These are phyloP conservation scores for Bromus sterilis DNA, from an alignment of 176 grass and related monocot genomes.

Conservation along the genomic window DNA sequence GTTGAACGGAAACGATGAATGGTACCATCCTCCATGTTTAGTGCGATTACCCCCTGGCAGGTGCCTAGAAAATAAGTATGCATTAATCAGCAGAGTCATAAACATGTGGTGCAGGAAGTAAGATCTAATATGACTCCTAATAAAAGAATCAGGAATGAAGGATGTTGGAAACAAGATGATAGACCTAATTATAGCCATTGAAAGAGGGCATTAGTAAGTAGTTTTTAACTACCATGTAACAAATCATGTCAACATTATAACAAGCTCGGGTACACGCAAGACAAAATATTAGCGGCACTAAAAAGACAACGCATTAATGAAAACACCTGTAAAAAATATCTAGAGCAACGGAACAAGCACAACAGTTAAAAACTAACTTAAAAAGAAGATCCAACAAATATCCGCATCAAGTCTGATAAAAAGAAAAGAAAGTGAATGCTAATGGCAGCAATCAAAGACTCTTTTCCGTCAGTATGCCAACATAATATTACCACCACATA, in stretches of 20 bases:
- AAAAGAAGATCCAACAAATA: not conserved
- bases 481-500: not conserved
- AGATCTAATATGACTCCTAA: not conserved
- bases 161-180: not conserved
- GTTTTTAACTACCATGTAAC: not conserved
- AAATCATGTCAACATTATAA: not conserved
- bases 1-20: conserved; percentile 63
- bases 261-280: not conserved
- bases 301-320: not conserved
- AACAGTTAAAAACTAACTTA: not conserved
- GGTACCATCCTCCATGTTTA: conserved; percentile 82
- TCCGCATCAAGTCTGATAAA: not conserved
- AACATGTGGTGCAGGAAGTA: not conserved
- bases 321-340: not conserved
- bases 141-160: not conserved
- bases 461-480: not conserved
- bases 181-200: not conserved
- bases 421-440: not conserved
- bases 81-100: conserved; percentile 14
- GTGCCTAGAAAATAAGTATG: conserved; percentile 28
- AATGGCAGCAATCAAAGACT: not conserved
- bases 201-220: not conserved
- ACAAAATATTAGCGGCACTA: not conserved
- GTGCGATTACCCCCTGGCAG: conserved; percentile 67
- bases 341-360: not conserved